These are phyloP conservation scores for Arxiozyma telluris DNA, from an alignment of 1,139 yeast genomes.

Conservation along the genomic window DNA sequence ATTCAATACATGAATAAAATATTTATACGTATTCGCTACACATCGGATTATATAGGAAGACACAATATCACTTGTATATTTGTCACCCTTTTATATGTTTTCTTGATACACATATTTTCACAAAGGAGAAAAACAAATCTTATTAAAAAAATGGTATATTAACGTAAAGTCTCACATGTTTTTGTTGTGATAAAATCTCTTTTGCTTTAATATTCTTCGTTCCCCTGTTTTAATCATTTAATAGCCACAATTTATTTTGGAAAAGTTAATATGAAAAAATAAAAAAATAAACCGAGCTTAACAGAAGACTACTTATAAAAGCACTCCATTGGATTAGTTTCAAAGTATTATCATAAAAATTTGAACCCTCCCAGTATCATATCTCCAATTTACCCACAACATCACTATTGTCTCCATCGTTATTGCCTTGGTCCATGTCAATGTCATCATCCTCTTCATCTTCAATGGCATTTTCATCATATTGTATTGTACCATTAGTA, in stretches of 20 bases:
- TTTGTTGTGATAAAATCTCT: not conserved
- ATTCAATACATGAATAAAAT: not conserved
- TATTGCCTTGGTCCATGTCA: slow-evolving; percentile 20
- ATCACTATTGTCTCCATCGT: slow-evolving; percentile 39
- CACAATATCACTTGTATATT: too few species aligned
- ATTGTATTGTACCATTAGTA: not conserved
- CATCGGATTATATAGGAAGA: not conserved
- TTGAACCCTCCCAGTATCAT: slow-evolving; percentile 18
- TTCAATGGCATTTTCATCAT: slow-evolving; percentile 26
- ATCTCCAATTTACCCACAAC: slow-evolving; percentile 68
- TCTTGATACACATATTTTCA: not conserved
- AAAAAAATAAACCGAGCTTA: not conserved
- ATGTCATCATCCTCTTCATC: slow-evolving; percentile 28
- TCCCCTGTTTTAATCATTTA: not conserved
- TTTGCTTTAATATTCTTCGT: too few species aligned
- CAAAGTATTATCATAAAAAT: not conserved
- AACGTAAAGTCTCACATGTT: not conserved
- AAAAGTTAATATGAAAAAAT: too few species aligned
- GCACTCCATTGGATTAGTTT: too few species aligned
- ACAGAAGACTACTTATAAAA: too few species aligned
- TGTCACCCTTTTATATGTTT: not conserved
- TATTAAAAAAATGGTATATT: too few species aligned
- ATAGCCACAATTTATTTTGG: too few species aligned
- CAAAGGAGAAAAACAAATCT: too few species aligned
- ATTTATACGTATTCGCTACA: too few species aligned